Percentiles rank a stretch among this genome's conserved stretches.
Conservation (phyloP, 2,329 filamentous ascomycete species). For the Trichoderma koningii region DNA sequence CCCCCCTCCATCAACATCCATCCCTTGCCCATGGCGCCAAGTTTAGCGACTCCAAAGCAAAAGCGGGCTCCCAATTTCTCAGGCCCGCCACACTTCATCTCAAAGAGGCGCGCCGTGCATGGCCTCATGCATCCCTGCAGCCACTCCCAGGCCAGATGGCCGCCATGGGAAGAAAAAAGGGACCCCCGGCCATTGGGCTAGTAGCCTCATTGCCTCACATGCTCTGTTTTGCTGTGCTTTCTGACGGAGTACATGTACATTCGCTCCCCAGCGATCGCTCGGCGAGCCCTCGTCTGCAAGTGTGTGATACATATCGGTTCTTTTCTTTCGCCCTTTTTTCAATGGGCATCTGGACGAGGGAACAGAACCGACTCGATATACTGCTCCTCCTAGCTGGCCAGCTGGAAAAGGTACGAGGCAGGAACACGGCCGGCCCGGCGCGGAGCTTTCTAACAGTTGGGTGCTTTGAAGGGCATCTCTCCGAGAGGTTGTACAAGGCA, state of each 20-base stretch:
- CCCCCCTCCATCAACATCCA: neutral
- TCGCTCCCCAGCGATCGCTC: conserved; percentile 6
- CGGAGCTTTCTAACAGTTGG: conserved; percentile 6
- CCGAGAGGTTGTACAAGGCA: neutral
- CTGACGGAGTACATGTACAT: neutral
- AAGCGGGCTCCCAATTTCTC: conserved; percentile 28
- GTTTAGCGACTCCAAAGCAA: conserved; percentile 19
- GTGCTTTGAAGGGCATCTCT: neutral
- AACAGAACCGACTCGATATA: conserved; percentile 21
- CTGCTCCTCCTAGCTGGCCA: neutral
- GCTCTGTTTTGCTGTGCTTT: neutral
- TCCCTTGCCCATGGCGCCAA: conserved; percentile 19
- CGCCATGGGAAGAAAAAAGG: neutral
- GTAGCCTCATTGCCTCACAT: conserved; percentile 11
- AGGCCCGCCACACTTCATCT: conserved; percentile 23
- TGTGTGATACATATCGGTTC: conserved; percentile 23
- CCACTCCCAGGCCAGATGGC: neutral
- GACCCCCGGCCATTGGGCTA: conserved; percentile 14
- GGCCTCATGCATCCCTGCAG: conserved; percentile 11
- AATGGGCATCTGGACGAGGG: neutral
- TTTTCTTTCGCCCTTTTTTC: too few species aligned
- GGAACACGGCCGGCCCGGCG: conserved; percentile 21
- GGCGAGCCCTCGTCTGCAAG: conserved; percentile 17
- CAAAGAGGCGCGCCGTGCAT: conserved; percentile 20
- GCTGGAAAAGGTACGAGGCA: conserved; percentile 17